These are phyloP conservation scores for Cocos nucifera DNA, from an alignment of 176 grass and related monocot species.

Conservation along the genomic window DNA sequence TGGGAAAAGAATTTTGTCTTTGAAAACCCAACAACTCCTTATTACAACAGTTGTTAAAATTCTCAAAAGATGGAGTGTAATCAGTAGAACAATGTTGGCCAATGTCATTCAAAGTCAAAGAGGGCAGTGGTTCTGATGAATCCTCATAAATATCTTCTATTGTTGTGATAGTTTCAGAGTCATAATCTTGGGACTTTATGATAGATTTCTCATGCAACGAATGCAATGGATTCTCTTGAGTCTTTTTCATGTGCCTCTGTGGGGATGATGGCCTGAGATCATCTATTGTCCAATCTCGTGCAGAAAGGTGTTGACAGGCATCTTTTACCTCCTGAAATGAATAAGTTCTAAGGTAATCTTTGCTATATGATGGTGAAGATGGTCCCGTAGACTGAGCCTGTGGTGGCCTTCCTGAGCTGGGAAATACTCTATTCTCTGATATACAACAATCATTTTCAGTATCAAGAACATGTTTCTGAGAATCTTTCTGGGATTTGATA, in stretches of 20 bases:
- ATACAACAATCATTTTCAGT: slow-evolving; percentile 4
- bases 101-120: background rate
- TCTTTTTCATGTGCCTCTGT: background rate
- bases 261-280: background rate
- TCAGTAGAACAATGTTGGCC: background rate
- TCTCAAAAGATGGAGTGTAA: background rate
- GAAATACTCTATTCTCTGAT: slow-evolving; percentile 14
- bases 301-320: background rate
- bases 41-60: background rate
- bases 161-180: slow-evolving; percentile 30
- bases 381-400: slow-evolving; percentile 30
- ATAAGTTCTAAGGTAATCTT: slow-evolving; percentile 12
- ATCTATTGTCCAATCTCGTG: slow-evolving; percentile 4
- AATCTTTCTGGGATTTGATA: slow-evolving; percentile 19
- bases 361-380: slow-evolving; percentile 21
- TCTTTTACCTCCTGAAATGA: slow-evolving; percentile 9
- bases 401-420: slow-evolving; percentile 51
- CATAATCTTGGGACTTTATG: slow-evolving; percentile 4
- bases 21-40: slow-evolving; percentile 1
- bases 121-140: slow-evolving; percentile 18
- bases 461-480: background rate
- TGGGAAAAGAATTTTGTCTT: slow-evolving; percentile 2
- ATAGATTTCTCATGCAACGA: slow-evolving; percentile 3
- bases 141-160: slow-evolving; percentile 82
- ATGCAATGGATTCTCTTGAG: slow-evolving; percentile 1